These are phyloP conservation scores for Tulasnella sp. DNA, from an alignment of 768 basidiomycete genomes.

Conservation along the genomic window DNA sequence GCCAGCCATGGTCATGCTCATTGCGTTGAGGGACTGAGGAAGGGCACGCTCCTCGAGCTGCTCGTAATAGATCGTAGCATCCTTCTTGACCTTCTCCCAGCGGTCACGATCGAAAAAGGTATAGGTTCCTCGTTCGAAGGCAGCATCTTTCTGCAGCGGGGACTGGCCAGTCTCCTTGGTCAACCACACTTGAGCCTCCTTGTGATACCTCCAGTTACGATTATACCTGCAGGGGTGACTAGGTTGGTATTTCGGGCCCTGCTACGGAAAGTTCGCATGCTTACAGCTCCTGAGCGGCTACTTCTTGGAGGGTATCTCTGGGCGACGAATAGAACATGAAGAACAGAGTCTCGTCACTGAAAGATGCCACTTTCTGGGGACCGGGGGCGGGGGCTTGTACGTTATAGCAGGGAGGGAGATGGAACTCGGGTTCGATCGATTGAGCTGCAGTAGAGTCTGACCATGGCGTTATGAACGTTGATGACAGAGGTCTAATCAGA, in stretches of 20 bases:
- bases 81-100: constrained; percentile 69
- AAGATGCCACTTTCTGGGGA: constrained; percentile 67
- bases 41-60: constrained; percentile 53
- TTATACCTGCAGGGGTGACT: constrained; percentile 54
- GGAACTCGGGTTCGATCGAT: constrained; percentile 85
- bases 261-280: constrained; percentile 31
- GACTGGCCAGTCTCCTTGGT: constrained; percentile 80
- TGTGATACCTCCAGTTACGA: constrained; percentile 95
- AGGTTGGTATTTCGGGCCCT: not conserved
- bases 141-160: constrained; percentile 66
- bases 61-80: constrained; percentile 64
- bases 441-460: constrained; percentile 80
- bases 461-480: constrained; percentile 95
- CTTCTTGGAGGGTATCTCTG: constrained; percentile 85
- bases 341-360: constrained; percentile 94
- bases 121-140: constrained; percentile 81
- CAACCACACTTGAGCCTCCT: constrained; percentile 77
- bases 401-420: constrained; percentile 85
- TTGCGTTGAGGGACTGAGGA: not conserved
- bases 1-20: constrained; percentile 7
- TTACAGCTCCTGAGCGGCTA: constrained; percentile 91
- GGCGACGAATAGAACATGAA: constrained; percentile 97
- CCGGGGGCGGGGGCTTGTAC: constrained; percentile 83
- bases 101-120: constrained; percentile 83
- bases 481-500: constrained; percentile 62